phyloP scores from a whole-genome alignment of 768 basidiomycete species.

The Boletus fagicola region DNA sequence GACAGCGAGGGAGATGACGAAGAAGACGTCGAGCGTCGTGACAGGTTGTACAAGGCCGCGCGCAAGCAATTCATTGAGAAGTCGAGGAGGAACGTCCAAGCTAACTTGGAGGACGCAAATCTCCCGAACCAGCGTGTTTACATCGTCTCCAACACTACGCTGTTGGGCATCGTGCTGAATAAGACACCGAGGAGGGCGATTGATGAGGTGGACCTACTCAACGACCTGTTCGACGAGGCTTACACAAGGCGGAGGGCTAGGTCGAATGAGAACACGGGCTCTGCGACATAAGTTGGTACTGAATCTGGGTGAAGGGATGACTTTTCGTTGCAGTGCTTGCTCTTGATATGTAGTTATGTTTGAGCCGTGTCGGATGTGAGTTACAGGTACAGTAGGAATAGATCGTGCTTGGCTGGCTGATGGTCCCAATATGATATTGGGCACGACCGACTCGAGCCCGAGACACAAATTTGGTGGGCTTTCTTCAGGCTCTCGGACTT shows the following conservation, averaged over 20 bases:
- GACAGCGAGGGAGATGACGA: not conserved
- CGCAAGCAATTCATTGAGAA: slow-evolving; percentile 10
- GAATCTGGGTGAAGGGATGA: not conserved
- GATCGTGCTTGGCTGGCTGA: too few relatives aligned
- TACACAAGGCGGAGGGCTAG: not conserved
- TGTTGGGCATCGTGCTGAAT: slow-evolving; percentile 15
- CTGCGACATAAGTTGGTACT: too few relatives aligned
- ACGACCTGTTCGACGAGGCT: not conserved
- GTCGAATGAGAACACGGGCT: not conserved
- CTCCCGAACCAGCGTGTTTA: slow-evolving; percentile 26
- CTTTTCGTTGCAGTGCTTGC: not conserved
- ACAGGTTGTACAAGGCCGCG: slow-evolving; percentile 4
- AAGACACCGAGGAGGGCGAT: slow-evolving; percentile 5
- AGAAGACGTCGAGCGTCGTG: not conserved
- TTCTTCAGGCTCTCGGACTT: not conserved
- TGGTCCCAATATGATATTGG: too few relatives aligned
- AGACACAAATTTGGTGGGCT: not conserved
- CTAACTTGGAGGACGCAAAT: slow-evolving; percentile 16
- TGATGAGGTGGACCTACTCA: slow-evolving; percentile 4
- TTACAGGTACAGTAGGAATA: too few relatives aligned
- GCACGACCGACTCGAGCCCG: too few relatives aligned
- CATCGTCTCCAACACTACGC: slow-evolving; percentile 17
- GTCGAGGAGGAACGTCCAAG: slow-evolving; percentile 13
- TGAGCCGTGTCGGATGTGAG: not conserved
- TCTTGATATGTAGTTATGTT: not conserved